phyloP scores from a whole-genome alignment of 148 eudicot genomes.

The Silene conica region DNA sequence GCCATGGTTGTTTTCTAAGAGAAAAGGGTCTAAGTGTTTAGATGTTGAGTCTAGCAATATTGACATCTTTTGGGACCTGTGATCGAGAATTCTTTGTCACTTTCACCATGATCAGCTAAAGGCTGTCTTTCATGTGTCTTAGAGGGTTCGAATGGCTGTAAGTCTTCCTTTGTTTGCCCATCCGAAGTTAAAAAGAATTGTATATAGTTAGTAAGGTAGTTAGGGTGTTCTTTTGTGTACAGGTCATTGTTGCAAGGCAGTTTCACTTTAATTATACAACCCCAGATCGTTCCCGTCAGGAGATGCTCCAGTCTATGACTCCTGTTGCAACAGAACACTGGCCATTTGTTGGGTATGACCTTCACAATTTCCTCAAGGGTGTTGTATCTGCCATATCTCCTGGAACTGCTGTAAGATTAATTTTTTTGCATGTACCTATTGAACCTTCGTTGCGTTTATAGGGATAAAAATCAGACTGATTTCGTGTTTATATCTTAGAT shows the following conservation, averaged over 20 bases:
- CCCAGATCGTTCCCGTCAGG: constrained; percentile 89
- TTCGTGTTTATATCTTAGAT: neutral
- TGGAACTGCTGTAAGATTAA: constrained; percentile 61
- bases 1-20: constrained; percentile 64
- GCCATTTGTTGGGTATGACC: constrained; percentile 70
- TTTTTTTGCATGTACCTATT: neutral
- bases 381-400: constrained; percentile 69
- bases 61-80: constrained; percentile 59
- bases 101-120: constrained; percentile 93
- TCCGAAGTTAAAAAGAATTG: neutral
- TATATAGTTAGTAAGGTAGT: neutral
- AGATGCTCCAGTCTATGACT: constrained; percentile 69
- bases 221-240: constrained; percentile 8
- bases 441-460: neutral
- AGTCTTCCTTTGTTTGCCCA: constrained; percentile 26
- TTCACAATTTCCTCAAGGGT: no score
- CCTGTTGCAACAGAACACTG: constrained; percentile 84
- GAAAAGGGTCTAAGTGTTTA: constrained; percentile 49
- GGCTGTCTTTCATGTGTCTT: constrained; percentile 89
- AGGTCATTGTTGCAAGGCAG: constrained; percentile 79
- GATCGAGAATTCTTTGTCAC: constrained; percentile 71
- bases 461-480: neutral
- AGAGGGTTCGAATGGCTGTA: constrained; percentile 77
- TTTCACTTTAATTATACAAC: constrained; percentile 86
- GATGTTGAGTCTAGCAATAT: constrained; percentile 47